Evolutionary conservation across 2,329 filamentous ascomycete genomes (phyloP), one percentile per base, ranked within the genome.

Genomic region (Helotiales sp.): DNA sequence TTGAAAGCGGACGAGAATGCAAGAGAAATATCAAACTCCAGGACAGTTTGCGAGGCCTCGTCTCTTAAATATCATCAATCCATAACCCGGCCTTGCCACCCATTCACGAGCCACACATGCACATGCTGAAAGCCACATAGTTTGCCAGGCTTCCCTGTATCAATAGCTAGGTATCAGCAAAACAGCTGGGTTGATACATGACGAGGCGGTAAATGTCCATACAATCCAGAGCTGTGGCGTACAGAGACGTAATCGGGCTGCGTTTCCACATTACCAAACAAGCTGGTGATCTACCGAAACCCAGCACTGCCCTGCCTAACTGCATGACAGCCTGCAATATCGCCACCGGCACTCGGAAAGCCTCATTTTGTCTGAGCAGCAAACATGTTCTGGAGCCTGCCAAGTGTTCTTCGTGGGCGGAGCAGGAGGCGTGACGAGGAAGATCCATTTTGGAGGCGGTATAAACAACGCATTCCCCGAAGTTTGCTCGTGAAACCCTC

Each of bases 241-340:
- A 60, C 37, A 47, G 34, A 60, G 57, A 60, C 57, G 57, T 60
- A 60, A 60, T 28, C 57, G 32, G 57, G 57, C 37, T 60, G 57
- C 57, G 57, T 43, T 60, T 60, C 57, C 37, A 22, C 24, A 17
- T 37, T 24, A 6, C 40, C 26, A 60, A 30, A 60, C 57, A 45
- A 47, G 34, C 24, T 47, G 57, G 37, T 47, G 57, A 47, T 60
- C 57, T 45, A 45, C 55, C 55, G 20, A n/a, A 43, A 59, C 34
- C 34, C n/a, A n/a, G n/a, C n/a, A n/a, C n/a, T n/a, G n/a, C n/a
- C n/a, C n/a, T n/a, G n/a, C n/a, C n/a, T n/a, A n/a, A n/a, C n/a
- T n/a, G n/a, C n/a, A n/a, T n/a, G n/a, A n/a, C n/a, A n/a, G n/a
- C n/a, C n/a, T n/a, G n/a, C n/a, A n/a, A n/a, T n/a, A n/a, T n/a